phyloP scores from a whole-genome alignment of 768 basidiomycete species.

The Tephrocybe sp. region DNA sequence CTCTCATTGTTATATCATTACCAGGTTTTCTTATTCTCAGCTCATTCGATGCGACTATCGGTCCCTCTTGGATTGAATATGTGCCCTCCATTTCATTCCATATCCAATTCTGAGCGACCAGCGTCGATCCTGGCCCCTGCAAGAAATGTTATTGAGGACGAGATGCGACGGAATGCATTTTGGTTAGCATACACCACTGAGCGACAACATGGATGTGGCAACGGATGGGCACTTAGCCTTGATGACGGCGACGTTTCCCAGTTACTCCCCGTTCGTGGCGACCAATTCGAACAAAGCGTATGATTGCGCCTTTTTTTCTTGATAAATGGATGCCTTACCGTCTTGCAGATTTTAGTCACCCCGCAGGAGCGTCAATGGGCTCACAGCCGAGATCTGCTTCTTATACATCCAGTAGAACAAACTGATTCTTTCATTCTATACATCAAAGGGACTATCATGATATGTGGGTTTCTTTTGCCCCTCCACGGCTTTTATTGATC shows the following conservation, averaged over 20 bases:
- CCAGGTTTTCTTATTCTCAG: slow-evolving; percentile 60
- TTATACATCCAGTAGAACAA: slow-evolving; percentile 55
- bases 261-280: slow-evolving; percentile 59
- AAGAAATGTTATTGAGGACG: slow-evolving; percentile 64
- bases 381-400: slow-evolving; percentile 57
- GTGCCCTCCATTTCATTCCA: slow-evolving; percentile 62
- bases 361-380: slow-evolving; percentile 66
- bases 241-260: slow-evolving; percentile 77
- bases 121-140: slow-evolving; percentile 60
- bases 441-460: slow-evolving; percentile 63
- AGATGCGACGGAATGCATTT: slow-evolving; percentile 68
- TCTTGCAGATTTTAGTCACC: slow-evolving; percentile 40
- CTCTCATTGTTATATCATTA: slow-evolving; percentile 6
- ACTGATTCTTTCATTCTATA: slow-evolving; percentile 72
- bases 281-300: slow-evolving; percentile 62
- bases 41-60: slow-evolving; percentile 53
- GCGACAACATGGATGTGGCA: slow-evolving; percentile 62
- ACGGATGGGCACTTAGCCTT: slow-evolving; percentile 67
- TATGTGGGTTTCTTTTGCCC: slow-evolving; percentile 38
- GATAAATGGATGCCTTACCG: not conserved
- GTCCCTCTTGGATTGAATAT: slow-evolving; percentile 71
- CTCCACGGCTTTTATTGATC: not conserved
- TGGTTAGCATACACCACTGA: slow-evolving; percentile 73
- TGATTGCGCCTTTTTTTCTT: slow-evolving; percentile 18
- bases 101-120: slow-evolving; percentile 54